Percentiles rank a stretch among this genome's conserved stretches.
phyloP scores from a whole-genome alignment of 1,139 yeast genomes.

The Yamadazyma taylorii region DNA sequence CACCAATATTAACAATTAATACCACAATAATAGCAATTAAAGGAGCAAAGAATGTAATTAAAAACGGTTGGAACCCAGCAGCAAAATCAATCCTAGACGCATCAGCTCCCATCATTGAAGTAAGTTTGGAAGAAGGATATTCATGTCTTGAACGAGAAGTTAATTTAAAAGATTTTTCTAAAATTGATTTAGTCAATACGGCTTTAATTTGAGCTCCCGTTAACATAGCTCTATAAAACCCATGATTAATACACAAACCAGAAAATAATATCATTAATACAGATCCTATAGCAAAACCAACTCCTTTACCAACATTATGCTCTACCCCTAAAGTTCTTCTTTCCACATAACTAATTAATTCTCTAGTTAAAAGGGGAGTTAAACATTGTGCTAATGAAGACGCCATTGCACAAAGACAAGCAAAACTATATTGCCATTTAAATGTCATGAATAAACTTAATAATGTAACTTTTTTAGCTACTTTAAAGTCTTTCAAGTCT shows the following conservation, averaged over 20 bases:
- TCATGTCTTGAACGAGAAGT: conserved; percentile 58
- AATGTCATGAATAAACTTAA: conserved; percentile 30
- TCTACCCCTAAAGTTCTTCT: conserved; percentile 24
- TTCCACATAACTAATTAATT: conserved; percentile 30
- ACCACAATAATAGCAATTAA: conserved; percentile 32
- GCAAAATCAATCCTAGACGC: conserved; percentile 37
- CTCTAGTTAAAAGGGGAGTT: conserved; percentile 31
- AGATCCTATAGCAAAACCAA: conserved; percentile 39
- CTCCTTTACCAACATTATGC: conserved; percentile 27
- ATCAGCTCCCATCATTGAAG: conserved; percentile 48
- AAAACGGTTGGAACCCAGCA: conserved; percentile 31
- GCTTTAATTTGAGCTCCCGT: conserved; percentile 68
- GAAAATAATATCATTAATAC: conserved; percentile 26
- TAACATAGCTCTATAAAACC: conserved; percentile 27
- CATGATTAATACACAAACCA: conserved; percentile 28
- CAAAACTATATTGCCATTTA: conserved; percentile 24
- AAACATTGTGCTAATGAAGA: conserved; percentile 23
- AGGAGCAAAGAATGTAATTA: conserved; percentile 29
- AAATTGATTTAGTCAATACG: conserved; percentile 62
- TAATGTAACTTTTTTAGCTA: conserved; percentile 20
- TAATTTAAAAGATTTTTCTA: conserved; percentile 66
- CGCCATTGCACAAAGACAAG: conserved; percentile 22
- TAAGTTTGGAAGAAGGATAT: conserved; percentile 66
- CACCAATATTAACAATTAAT: conserved; percentile 35
- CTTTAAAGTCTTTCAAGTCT: conserved; percentile 28